These are phyloP conservation scores for Fistulinella prunicolor DNA, from an alignment of 768 basidiomycete species.

Conservation along the genomic window DNA sequence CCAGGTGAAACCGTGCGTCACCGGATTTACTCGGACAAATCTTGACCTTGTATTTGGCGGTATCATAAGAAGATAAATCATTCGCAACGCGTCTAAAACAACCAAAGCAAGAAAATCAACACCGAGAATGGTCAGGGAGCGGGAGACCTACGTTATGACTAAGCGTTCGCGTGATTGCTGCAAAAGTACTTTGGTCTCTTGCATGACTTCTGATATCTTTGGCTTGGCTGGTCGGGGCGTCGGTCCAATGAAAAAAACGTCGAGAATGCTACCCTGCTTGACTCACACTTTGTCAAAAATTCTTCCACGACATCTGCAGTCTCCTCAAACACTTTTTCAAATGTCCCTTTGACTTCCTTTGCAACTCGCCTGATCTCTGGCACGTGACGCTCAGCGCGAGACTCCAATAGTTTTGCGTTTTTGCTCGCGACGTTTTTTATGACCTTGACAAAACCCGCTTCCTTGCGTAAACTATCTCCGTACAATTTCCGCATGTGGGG, in stretches of 20 bases:
- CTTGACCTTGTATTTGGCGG: conserved; percentile 71
- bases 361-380: conserved; percentile 83
- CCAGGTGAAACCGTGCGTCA: conserved; percentile 73
- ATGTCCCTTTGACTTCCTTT: conserved; percentile 87
- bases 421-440: conserved; percentile 88
- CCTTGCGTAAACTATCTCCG: conserved; percentile 88
- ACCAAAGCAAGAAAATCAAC: background rate
- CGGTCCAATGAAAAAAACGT: conserved; percentile 6
- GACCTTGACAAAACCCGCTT: conserved; percentile 98
- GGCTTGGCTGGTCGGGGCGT: conserved; percentile 63
- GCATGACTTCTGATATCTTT: conserved; percentile 81
- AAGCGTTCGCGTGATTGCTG: conserved; percentile 89
- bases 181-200: conserved; percentile 88
- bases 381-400: conserved; percentile 74
- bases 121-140: background rate
- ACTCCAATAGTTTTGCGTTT: conserved; percentile 74
- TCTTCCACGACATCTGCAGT: conserved; percentile 92
- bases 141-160: conserved; percentile 74
- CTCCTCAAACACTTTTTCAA: conserved; percentile 95
- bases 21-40: conserved; percentile 53
- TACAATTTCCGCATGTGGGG: conserved; percentile 99
- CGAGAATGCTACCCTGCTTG: background rate
- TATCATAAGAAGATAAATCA: conserved; percentile 78
- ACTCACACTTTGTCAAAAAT: conserved; percentile 85
- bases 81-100: conserved; percentile 67